Evolutionary conservation across 257 asterid genomes (phyloP).

Genomic region (Plantago ovata): DNA sequence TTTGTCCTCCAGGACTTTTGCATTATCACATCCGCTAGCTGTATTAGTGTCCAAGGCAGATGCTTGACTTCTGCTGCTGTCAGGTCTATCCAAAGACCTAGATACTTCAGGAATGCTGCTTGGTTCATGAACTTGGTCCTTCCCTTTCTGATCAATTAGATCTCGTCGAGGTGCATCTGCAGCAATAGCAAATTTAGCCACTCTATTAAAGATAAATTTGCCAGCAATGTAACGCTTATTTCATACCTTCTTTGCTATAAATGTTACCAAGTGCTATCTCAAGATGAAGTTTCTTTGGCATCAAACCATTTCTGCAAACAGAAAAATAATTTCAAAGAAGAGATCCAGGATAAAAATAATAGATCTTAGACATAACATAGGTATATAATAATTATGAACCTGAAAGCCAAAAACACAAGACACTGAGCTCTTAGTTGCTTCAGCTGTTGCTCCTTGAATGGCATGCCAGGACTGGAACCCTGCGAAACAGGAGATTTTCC

Average conservation of each 20-base stretch:
- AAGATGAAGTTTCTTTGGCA: conserved; percentile 95
- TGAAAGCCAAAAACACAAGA: conserved; percentile 94
- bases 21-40: conserved; percentile 47
- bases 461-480: conserved; percentile 54
- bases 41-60: conserved; percentile 36
- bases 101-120: conserved; percentile 44
- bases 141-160: conserved; percentile 67
- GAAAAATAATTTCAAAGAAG: conserved; percentile 22
- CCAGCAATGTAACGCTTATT: conserved; percentile 22
- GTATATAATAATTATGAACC: conserved; percentile 43
- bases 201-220: conserved; percentile 13
- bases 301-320: conserved; percentile 72
- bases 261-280: conserved; percentile 93
- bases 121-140: conserved; percentile 61
- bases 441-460: conserved; percentile 90
- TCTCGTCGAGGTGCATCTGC: conserved; percentile 79
- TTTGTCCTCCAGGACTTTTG: conserved; percentile 52
- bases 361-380: conserved; percentile 16
- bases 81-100: conserved; percentile 51
- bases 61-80: conserved; percentile 39
- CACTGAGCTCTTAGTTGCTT: conserved; percentile 99
- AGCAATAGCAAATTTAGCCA: conserved; percentile 24
- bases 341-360: conserved; percentile 11
- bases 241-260: conserved; percentile 72
- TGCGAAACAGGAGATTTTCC: conserved; percentile 75